phyloP scores from a whole-genome alignment of 225 moss, liverwort and hornwort species.

The Rhytidiadelphus loreus region DNA sequence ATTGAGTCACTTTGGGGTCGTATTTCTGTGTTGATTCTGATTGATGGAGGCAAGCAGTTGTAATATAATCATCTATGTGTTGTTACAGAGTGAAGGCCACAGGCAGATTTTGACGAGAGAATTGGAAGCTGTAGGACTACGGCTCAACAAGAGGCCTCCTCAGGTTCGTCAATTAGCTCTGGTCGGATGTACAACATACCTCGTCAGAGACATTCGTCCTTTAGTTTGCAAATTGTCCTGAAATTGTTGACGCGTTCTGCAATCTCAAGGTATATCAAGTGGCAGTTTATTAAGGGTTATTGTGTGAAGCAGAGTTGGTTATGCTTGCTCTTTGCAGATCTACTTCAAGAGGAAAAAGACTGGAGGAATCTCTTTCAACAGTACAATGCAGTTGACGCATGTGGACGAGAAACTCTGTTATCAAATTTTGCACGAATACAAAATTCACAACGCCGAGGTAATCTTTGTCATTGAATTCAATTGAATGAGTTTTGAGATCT shows the following conservation, averaged over 20 bases:
- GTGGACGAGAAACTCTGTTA: slow-evolving; percentile 99
- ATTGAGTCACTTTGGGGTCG: not conserved
- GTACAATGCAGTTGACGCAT: slow-evolving; percentile 74
- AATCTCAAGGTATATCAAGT: not conserved
- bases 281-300: not conserved
- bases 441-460: slow-evolving; percentile 99
- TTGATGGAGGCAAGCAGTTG: not conserved
- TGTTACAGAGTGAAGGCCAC: slow-evolving; percentile 90
- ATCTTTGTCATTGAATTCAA: not conserved
- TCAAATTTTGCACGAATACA: slow-evolving; percentile 98
- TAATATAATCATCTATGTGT: not conserved
- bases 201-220: not conserved
- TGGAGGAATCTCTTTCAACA: slow-evolving; percentile 98
- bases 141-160: slow-evolving; percentile 97
- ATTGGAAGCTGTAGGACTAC: slow-evolving; percentile 95
- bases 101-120: slow-evolving; percentile 92
- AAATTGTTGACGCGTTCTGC: not conserved
- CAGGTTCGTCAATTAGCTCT: slow-evolving; percentile 43
- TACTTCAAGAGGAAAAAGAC: slow-evolving; percentile 99
- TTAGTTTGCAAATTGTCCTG: not conserved
- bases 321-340: slow-evolving; percentile 39
- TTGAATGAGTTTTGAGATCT: not conserved
- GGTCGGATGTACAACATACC: not conserved
- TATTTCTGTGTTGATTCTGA: not conserved
- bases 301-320: not conserved